Conservation (phyloP, 352 stramenopile species). For the Phytophthora melonis region DNA sequence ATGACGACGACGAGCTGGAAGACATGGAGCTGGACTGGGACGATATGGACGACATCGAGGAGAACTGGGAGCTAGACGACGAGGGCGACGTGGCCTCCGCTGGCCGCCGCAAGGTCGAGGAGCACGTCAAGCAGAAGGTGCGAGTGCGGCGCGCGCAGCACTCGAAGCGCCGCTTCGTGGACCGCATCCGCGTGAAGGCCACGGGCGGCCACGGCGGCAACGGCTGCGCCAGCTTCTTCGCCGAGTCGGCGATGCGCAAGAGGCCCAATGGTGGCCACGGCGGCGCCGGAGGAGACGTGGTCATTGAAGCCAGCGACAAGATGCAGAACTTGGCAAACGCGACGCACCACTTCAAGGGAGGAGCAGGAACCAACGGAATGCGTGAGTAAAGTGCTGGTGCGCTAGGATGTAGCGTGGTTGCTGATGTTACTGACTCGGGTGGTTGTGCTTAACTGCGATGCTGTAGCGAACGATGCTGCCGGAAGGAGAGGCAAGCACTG, state of each 20-base stretch:
- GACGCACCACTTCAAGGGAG: constrained; percentile 88
- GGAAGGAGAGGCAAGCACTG: constrained; percentile 84
- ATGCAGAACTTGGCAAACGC: constrained; percentile 88
- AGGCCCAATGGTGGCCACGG: constrained; percentile 88
- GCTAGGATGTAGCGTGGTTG: background rate
- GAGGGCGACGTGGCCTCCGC: constrained; percentile 23
- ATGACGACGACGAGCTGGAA: constrained; percentile 49
- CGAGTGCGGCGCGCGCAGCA: constrained; percentile 83
- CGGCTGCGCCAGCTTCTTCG: constrained; percentile 89
- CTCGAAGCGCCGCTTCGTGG: constrained; percentile 91
- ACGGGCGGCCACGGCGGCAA: constrained; percentile 90
- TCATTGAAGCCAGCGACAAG: constrained; percentile 74
- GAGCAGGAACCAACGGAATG: constrained; percentile 83
- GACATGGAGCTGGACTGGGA: constrained; percentile 56
- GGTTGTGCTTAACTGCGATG: background rate
- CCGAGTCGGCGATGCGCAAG: constrained; percentile 79
- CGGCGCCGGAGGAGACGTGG: constrained; percentile 82
- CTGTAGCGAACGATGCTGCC: constrained; percentile 79
- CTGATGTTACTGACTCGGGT: constrained; percentile 9
- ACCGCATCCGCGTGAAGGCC: constrained; percentile 91
- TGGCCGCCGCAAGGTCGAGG: constrained; percentile 62
- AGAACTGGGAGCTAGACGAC: constrained; percentile 42
- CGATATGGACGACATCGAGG: constrained; percentile 42
- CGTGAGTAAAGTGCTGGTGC: constrained; percentile 52
- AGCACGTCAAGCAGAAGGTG: constrained; percentile 91